Conservation (phyloP, 441 rosid species). For the Metrosideros polymorpha region DNA sequence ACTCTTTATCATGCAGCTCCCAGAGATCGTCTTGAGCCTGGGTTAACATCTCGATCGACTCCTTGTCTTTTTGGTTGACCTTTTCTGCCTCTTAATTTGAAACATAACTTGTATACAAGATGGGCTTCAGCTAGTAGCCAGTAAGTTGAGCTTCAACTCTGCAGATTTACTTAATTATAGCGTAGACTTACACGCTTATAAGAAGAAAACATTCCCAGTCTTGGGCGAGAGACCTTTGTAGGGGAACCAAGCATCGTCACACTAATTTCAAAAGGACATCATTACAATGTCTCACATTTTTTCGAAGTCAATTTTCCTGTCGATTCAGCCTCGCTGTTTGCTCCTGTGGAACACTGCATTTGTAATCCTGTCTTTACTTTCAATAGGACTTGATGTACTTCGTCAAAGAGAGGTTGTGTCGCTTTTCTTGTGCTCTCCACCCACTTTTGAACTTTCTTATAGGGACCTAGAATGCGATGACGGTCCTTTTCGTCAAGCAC, state of each 20-base stretch:
- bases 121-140: not conserved
- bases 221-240: not conserved
- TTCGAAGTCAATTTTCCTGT: not conserved
- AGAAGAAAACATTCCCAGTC: not conserved
- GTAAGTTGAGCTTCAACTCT: not conserved
- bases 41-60: not conserved
- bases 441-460: slow-evolving; percentile 65
- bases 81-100: not conserved
- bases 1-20: not conserved
- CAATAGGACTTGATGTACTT: slow-evolving; percentile 45
- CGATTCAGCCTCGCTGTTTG: slow-evolving; percentile 6
- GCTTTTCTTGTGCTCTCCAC: slow-evolving; percentile 51
- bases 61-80: not conserved
- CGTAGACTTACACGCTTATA: not conserved
- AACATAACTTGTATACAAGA: not conserved
- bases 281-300: not conserved
- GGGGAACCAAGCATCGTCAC: not conserved
- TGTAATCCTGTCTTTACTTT: slow-evolving; percentile 25
- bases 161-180: not conserved
- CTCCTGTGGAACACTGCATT: slow-evolving; percentile 12
- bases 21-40: not conserved
- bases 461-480: slow-evolving; percentile 36
- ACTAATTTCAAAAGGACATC: not conserved
- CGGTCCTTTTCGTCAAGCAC: slow-evolving; percentile 61
- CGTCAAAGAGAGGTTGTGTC: slow-evolving; percentile 67